phyloP scores from a whole-genome alignment of 805 yeast species.

The Pichia occidentalis region DNA sequence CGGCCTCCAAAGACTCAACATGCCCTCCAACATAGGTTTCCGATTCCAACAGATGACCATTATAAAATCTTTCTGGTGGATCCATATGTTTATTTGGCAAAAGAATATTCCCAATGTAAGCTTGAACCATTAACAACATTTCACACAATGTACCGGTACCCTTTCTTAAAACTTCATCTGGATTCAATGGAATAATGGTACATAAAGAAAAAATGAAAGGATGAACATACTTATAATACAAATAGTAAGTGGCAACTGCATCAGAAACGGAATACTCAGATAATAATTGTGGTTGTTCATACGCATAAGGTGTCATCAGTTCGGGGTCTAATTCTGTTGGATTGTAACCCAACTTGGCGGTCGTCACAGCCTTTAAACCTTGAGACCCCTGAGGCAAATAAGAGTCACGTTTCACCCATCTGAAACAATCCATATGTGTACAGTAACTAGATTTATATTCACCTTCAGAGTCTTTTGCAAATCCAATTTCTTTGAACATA shows the following conservation, averaged over 20 bases:
- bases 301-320: conserved; percentile 95
- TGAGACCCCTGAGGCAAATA: conserved; percentile 98
- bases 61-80: conserved; percentile 89
- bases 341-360: conserved; percentile 89
- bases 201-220: conserved; percentile 95
- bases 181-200: conserved; percentile 90
- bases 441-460: conserved; percentile 91
- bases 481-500: conserved; percentile 92
- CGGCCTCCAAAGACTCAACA: conserved; percentile 95
- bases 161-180: conserved; percentile 91
- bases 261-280: conserved; percentile 98
- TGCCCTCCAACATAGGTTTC: conserved; percentile 99
- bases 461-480: conserved; percentile 80
- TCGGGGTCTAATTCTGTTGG: conserved; percentile 98
- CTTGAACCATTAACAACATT: conserved; percentile 95
- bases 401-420: conserved; percentile 98
- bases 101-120: conserved; percentile 67
- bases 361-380: conserved; percentile 96
- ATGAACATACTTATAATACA: conserved; percentile 94
- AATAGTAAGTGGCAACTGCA: conserved; percentile 96
- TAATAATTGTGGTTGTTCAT: conserved; percentile 82
- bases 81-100: conserved; percentile 93
- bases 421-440: conserved; percentile 92
- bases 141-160: conserved; percentile 99
- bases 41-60: conserved; percentile 88